These are phyloP conservation scores for Nitzschia inconspicua DNA, from an alignment of 108 stramenopile species.

Conservation along the genomic window DNA sequence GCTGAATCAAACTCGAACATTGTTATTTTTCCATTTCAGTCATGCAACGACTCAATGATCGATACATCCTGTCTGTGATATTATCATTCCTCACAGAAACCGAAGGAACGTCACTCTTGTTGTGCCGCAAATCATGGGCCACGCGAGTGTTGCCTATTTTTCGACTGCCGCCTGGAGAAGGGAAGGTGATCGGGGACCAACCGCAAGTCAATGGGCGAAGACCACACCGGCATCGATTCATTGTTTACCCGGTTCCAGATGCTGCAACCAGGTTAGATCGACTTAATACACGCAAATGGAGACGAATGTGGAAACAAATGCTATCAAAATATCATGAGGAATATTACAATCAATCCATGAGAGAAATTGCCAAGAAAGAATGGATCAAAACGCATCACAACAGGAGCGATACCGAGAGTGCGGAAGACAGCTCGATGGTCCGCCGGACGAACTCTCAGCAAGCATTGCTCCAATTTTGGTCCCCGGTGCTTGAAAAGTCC, in stretches of 20 bases:
- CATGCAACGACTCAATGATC: no score
- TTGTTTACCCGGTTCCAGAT: slow-evolving; percentile 66
- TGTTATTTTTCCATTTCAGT: no score
- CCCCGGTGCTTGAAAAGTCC: background rate
- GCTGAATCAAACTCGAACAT: no score
- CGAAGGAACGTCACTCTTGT: slow-evolving; percentile 60
- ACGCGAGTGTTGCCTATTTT: slow-evolving; percentile 54
- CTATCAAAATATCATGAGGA: background rate
- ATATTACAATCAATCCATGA: background rate
- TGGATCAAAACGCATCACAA: slow-evolving; percentile 3
- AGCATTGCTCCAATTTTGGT: slow-evolving; percentile 33
- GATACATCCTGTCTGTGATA: slow-evolving; percentile 67
- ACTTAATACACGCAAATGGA: slow-evolving; percentile 66
- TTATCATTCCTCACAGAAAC: slow-evolving; percentile 62
- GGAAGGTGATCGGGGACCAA: slow-evolving; percentile 12
- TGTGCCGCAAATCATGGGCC: slow-evolving; percentile 49
- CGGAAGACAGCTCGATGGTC: slow-evolving; percentile 15
- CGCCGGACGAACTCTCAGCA: slow-evolving; percentile 22
- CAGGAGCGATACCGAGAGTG: background rate
- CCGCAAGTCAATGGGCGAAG: slow-evolving; percentile 21
- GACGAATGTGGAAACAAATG: slow-evolving; percentile 10
- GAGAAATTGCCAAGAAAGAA: background rate
- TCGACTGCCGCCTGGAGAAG: slow-evolving; percentile 10
- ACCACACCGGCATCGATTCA: slow-evolving; percentile 35
- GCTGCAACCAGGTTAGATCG: slow-evolving; percentile 58